phyloP scores from a whole-genome alignment of 2,329 filamentous ascomycete species.

The Claviceps quebecensis region DNA sequence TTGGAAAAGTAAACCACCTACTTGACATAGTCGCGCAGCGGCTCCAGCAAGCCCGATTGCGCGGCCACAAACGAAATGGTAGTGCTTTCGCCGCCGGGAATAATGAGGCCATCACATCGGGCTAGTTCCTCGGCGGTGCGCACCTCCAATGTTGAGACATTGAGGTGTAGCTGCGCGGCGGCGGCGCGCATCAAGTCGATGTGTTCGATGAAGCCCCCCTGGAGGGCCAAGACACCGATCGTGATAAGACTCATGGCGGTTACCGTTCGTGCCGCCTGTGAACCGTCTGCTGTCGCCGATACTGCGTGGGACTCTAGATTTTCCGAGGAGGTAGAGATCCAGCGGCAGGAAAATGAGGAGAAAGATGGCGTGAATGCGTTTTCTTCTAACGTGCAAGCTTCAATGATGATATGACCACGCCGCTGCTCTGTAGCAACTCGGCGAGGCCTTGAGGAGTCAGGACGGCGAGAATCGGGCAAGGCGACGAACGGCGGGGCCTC shows the following conservation, averaged over 20 bases:
- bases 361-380: too few relatives aligned
- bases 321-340: too few relatives aligned
- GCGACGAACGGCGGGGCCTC: constrained; percentile 3
- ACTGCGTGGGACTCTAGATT: too few relatives aligned
- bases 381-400: neutral
- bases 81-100: constrained; percentile 92
- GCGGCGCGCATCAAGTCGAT: constrained; percentile 60
- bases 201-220: constrained; percentile 90
- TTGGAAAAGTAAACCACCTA: constrained; percentile 18
- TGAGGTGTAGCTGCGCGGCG: constrained; percentile 31
- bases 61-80: constrained; percentile 80
- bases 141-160: constrained; percentile 61
- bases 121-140: constrained; percentile 59
- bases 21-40: constrained; percentile 83
- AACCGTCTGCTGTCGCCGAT: too few relatives aligned
- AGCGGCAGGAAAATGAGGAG: neutral
- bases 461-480: constrained; percentile 4
- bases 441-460: neutral
- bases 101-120: constrained; percentile 67
- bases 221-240: constrained; percentile 57
- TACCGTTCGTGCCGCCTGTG: neutral
- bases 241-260: constrained; percentile 21
- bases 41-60: constrained; percentile 68
- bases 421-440: neutral
- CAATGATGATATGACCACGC: neutral